A percentile compares a stretch with the other conserved stretches of the same genome.
Conservation (phyloP, 768 basidiomycete species). For the Boletus pseudopeckii region DNA sequence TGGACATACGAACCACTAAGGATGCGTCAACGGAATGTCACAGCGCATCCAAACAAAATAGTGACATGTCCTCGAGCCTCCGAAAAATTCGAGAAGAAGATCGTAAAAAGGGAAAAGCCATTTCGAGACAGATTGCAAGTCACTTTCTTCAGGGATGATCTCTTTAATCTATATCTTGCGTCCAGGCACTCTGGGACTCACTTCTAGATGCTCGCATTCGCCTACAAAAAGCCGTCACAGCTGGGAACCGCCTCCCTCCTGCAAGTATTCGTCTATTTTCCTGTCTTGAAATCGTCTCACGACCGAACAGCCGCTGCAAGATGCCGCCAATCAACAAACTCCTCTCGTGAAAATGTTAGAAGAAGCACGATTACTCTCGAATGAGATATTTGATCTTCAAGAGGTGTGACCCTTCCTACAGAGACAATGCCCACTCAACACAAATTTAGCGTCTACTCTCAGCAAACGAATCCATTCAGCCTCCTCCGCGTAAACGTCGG, state of each 20-base stretch:
- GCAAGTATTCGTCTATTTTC: conserved; percentile 38
- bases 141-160: conserved; percentile 8
- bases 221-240: conserved; percentile 73
- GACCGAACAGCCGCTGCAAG: conserved; percentile 31
- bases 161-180: conserved; percentile 2
- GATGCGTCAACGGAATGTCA: conserved; percentile 15
- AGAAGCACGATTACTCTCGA: conserved; percentile 58
- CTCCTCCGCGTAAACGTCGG: conserved; percentile 57
- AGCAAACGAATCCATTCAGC: conserved; percentile 44
- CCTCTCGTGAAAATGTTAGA: conserved; percentile 52
- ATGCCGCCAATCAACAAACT: conserved; percentile 32
- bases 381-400: conserved; percentile 67
- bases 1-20: conserved; percentile 1
- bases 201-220: conserved; percentile 90
- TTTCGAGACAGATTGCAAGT: conserved; percentile 79
- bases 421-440: conserved; percentile 13
- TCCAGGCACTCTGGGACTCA: conserved; percentile 78
- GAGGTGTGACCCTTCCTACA: conserved; percentile 43
- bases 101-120: conserved; percentile 76
- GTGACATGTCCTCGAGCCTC: conserved; percentile 51
- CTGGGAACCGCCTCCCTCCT: conserved; percentile 62
- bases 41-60: conserved; percentile 11
- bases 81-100: conserved; percentile 65
- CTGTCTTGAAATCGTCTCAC: conserved; percentile 12
- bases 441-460: conserved; percentile 41